A percentile compares a stretch with the other conserved stretches of the same genome.
Conservation (phyloP, 2,329 filamentous ascomycete species). For the Clarireedia monteithiana region DNA sequence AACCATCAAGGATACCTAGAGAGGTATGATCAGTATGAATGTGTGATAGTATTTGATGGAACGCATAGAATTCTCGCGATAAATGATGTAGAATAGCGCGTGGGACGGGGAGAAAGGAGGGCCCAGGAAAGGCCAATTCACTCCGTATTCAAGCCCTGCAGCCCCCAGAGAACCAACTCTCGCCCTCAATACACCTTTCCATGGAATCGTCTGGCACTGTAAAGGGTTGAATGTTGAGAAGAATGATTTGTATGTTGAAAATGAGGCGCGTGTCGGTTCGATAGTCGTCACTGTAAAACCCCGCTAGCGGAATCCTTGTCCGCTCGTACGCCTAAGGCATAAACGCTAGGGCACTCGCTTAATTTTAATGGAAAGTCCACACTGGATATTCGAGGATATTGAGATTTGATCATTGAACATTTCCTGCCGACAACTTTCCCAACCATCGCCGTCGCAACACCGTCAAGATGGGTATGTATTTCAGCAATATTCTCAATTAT, state of each 20-base stretch:
- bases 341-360: constrained; percentile 3
- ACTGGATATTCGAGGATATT: constrained; percentile 3
- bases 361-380: constrained; percentile 2
- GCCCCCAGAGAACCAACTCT: background rate
- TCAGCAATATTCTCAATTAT: too few species aligned
- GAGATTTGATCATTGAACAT: background rate
- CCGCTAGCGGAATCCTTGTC: constrained; percentile 2
- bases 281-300: constrained; percentile 3
- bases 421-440: constrained; percentile 1
- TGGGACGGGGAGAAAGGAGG: background rate
- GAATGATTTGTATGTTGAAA: background rate
- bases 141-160: background rate
- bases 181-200: background rate
- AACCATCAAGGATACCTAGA: background rate
- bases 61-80: background rate
- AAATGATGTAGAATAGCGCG: background rate
- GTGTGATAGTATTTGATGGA: background rate
- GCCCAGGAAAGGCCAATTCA: background rate
- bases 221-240: background rate
- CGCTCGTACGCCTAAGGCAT: background rate
- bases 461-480: constrained; percentile 4
- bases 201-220: background rate
- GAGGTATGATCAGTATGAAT: background rate
- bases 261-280: background rate
- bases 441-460: constrained; percentile 2